Percentiles rank a stretch among this genome's conserved stretches.
Evolutionary conservation across 2,329 filamentous ascomycete genomes (phyloP).

Genomic region (Aspergillus pseudoviridinutans): DNA sequence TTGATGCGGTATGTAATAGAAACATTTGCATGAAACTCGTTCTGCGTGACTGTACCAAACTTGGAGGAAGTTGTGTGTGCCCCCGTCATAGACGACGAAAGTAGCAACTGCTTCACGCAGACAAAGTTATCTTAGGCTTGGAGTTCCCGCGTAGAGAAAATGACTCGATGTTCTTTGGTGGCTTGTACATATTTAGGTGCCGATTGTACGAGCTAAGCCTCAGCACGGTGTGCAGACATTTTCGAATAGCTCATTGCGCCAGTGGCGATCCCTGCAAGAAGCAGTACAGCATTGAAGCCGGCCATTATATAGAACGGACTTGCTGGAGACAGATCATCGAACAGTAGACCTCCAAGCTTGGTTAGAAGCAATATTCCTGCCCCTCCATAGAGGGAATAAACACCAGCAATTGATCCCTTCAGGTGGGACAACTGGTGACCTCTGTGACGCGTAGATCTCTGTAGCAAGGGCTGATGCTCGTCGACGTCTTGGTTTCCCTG

Average conservation of each 20-base stretch:
- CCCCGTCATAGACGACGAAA: no score
- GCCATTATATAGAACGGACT: conserved; percentile 96
- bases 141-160: no score
- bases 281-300: conserved; percentile 71
- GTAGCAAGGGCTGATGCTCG: conserved; percentile 31
- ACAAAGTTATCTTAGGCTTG: no score
- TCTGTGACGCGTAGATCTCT: conserved; percentile 17
- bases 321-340: conserved; percentile 68
- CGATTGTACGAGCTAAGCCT: neutral
- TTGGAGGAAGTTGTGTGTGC: no score
- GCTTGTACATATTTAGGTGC: no score
- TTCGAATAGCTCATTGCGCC: conserved; percentile 16
- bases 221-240: neutral
- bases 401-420: conserved; percentile 90
- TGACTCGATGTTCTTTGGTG: no score
- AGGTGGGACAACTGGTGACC: conserved; percentile 51
- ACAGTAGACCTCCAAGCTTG: conserved; percentile 82
- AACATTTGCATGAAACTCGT: no score
- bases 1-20: no score
- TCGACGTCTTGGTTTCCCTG: conserved; percentile 10
- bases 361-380: conserved; percentile 86
- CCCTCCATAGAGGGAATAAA: conserved; percentile 88
- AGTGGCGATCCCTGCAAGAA: conserved; percentile 40
- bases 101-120: no score
- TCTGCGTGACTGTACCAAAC: no score